Conservation (phyloP, 371 early-diverging fungal species). For the Catenaria anguillulae region DNA sequence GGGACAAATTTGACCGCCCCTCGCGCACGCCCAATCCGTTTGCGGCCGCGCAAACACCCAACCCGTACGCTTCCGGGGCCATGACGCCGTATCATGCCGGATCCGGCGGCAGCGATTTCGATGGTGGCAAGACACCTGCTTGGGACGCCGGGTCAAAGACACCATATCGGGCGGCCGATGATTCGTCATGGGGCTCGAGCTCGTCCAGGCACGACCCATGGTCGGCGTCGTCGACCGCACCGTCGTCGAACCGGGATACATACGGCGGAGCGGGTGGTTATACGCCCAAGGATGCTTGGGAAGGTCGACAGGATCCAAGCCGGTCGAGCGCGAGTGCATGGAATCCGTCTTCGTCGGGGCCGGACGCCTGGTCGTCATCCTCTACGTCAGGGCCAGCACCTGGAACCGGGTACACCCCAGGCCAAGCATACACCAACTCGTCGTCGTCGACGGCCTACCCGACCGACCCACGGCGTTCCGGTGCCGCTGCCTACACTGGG, state of each 20-base stretch:
- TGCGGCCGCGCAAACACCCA: conserved; percentile 41
- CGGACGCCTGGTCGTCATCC: neutral
- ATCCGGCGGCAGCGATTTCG: conserved; percentile 12
- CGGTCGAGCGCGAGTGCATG: too few relatives aligned
- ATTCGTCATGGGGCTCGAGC: too few relatives aligned
- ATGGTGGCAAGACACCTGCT: conserved; percentile 55
- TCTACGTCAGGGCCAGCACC: neutral
- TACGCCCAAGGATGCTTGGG: neutral
- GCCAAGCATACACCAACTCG: too few relatives aligned
- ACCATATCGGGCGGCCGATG: conserved; percentile 23
- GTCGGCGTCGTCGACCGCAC: conserved; percentile 29
- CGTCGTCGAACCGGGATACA: neutral
- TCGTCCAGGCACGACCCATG: conserved; percentile 12
- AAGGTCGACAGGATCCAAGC: neutral
- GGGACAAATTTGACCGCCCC: conserved; percentile 24
- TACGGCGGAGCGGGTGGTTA: neutral
- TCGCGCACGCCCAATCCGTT: conserved; percentile 47
- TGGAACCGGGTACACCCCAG: neutral
- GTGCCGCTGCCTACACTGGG: too few relatives aligned
- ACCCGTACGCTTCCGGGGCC: conserved; percentile 21
- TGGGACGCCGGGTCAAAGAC: conserved; percentile 54
- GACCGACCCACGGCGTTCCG: too few relatives aligned
- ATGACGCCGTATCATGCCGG: conserved; percentile 34
- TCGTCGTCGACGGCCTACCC: too few relatives aligned
- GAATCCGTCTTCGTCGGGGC: neutral